A percentile compares a stretch with the other conserved stretches of the same genome.
These are phyloP conservation scores for Alternaria sp. DNA, from an alignment of 2,329 filamentous ascomycete genomes.

Conservation along the genomic window DNA sequence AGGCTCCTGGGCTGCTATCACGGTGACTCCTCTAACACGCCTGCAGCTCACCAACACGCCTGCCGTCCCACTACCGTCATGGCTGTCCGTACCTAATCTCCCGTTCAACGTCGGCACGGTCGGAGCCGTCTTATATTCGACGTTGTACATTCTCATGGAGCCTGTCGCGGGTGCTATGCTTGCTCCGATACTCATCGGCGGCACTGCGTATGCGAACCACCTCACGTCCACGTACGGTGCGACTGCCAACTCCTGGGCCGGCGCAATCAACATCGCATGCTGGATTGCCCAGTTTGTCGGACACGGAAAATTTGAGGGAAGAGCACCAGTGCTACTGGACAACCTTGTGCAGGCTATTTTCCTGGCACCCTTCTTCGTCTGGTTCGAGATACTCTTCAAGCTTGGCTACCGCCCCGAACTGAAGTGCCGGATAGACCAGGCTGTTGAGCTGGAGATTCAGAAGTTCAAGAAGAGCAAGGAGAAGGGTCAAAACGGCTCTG, in stretches of 20 bases:
- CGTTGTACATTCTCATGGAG: constrained; percentile 89
- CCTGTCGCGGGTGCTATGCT: constrained; percentile 86
- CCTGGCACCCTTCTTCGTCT: constrained; percentile 94
- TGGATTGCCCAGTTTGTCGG: constrained; percentile 94
- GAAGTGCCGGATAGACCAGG: constrained; percentile 79
- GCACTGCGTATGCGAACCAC: constrained; percentile 78
- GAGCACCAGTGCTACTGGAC: constrained; percentile 87
- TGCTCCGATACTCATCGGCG: constrained; percentile 76
- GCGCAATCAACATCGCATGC: constrained; percentile 72
- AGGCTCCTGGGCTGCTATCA: constrained; percentile 38
- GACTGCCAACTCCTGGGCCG: constrained; percentile 70
- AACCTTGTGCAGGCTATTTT: constrained; percentile 92
- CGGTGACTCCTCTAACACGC: constrained; percentile 18
- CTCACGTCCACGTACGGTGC: constrained; percentile 70
- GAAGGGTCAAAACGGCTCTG: constrained; percentile 48
- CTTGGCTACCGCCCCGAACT: constrained; percentile 90
- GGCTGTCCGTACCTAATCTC: constrained; percentile 64
- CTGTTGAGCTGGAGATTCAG: constrained; percentile 76
- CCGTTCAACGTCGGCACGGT: constrained; percentile 68
- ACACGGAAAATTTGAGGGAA: constrained; percentile 86
- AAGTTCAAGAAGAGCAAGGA: constrained; percentile 71
- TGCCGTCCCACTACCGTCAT: constrained; percentile 62
- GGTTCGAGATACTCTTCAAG: constrained; percentile 91
- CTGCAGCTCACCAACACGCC: constrained; percentile 65
- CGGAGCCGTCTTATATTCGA: constrained; percentile 70